Evolutionary conservation across 768 basidiomycete species (phyloP), one percentile per base, ranked within the genome.

Genomic region (Calvatia gigantea): DNA sequence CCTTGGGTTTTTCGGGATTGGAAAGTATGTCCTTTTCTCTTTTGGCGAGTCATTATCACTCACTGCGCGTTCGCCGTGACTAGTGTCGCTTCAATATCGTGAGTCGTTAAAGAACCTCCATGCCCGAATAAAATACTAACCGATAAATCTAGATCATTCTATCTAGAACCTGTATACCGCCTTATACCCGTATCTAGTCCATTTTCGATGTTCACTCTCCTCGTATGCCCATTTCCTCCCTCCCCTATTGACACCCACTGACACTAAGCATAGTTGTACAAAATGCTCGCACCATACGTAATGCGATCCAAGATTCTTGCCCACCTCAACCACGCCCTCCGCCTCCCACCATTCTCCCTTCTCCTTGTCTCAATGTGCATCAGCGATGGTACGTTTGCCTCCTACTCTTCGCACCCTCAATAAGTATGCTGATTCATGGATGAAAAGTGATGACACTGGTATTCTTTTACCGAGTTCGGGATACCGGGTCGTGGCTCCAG

Each of bases 161-260:
- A 94, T 68, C 77, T 94, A 17, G 90, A 86, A 37, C 91, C 92
- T 2, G 91, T 94, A 6, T 94, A 91, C 63, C 86, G 91, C n/a
- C 76, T 94, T 14, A 86, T 94, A 59, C 90, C 91, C 0, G 79
- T 91, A 46, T 94, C 94, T 67, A 88, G 79, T 59, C 92, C 91
- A 0, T 93, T 93, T 69, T 77, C 88, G 57, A 93, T 93, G 92
- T 78, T 85, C 0, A 65, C 80, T 3, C 75, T 91, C 19, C 69
- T 92, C 59, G 87, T 88, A 51, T n/a, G 75, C 63, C 21, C 21
- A 12, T 35, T 31, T 29, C 35, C 17, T 35, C n/a, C n/a, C 3
- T 11, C 51, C 57, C 29, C 38, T 43, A 11, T 23, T 59, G 1
- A 50, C 28, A 54, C 9, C 25, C 15, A 17, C 33, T 28, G 39